These are phyloP conservation scores for Monosporascus sp. DNA, from an alignment of 2,329 filamentous ascomycete genomes.

Conservation along the genomic window DNA sequence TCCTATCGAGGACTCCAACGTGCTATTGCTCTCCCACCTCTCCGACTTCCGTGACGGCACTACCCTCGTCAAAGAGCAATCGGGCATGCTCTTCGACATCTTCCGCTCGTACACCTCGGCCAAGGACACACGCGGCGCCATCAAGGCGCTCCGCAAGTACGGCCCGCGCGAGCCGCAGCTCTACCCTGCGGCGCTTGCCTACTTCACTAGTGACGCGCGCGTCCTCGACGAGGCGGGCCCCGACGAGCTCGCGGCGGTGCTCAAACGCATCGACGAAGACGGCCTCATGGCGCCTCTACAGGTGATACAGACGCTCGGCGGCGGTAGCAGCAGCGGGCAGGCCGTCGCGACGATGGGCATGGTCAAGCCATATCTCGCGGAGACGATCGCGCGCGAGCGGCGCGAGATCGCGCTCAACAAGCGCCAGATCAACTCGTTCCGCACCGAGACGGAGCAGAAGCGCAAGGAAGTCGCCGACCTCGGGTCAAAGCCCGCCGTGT, in stretches of 20 bases:
- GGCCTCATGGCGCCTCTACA: slow-evolving; percentile 93
- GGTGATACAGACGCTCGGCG: slow-evolving; percentile 83
- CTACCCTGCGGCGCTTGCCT: slow-evolving; percentile 86
- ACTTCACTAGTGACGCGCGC: slow-evolving; percentile 79
- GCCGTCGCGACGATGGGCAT: slow-evolving; percentile 91
- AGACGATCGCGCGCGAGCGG: slow-evolving; percentile 83
- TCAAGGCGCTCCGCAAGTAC: slow-evolving; percentile 86
- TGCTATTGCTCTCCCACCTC: slow-evolving; percentile 85
- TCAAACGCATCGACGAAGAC: slow-evolving; percentile 83
- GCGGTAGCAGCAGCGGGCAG: slow-evolving; percentile 17
- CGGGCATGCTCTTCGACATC: slow-evolving; percentile 87
- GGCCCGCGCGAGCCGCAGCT: slow-evolving; percentile 85
- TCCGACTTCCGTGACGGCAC: slow-evolving; percentile 88
- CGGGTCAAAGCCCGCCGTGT: slow-evolving; percentile 73
- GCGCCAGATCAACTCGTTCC: slow-evolving; percentile 76
- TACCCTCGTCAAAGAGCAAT: slow-evolving; percentile 87
- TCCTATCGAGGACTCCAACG: slow-evolving; percentile 90
- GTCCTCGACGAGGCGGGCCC: slow-evolving; percentile 80
- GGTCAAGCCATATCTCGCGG: slow-evolving; percentile 86
- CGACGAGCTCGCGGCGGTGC: slow-evolving; percentile 73
- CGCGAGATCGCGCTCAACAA: slow-evolving; percentile 78
- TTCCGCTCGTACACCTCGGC: slow-evolving; percentile 93
- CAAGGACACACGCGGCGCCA: slow-evolving; percentile 84
- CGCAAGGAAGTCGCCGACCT: slow-evolving; percentile 74
- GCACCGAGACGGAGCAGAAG: slow-evolving; percentile 75